Base-by-base conservation (phyloP, 805 yeast genomes). In the Starmerella cellae region DNA sequence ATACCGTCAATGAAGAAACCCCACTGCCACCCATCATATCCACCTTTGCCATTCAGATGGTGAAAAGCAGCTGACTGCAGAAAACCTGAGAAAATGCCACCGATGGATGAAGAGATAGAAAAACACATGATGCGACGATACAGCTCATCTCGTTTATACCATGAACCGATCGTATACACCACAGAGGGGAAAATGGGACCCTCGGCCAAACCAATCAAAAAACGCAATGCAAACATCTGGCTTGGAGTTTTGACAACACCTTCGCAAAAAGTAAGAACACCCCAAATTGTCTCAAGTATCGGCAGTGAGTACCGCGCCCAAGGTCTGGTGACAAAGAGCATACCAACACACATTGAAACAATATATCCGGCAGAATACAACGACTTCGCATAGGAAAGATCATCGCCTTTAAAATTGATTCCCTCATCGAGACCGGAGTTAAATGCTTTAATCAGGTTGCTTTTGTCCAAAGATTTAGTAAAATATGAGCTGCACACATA, bases 1-100 rank as follows among this genome's bases (percentile, higher is more conserved):
- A 76, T 60, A 20, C 82, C 79, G 57, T 78, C 82, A 42, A 77
- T 67, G 38, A 77, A 67, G 52, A 73, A 74, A 60, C 75, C 69
- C 83, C 82, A 77, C 57, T 75, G 68, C 83, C 83, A 77, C 65
- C 46, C 77, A 66, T 48, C 45, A 8, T 53, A 49, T 1, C 74
- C 75, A 13, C 60, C 61, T 32, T 52, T 59, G 22, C 69, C 70
- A 43, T 60, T 57, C 55, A 66, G 57, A 50, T 62, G 53, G 35
- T 49, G 46, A 51, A 61, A 64, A 3, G 68, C 70, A 1, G 70
- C 72, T 10, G 64, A 45, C 49, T 69, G 71, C 32, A 69, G 51
- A 39, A 64, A 68, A 5, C 71, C 71, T 8, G 67, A 61, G 45
- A 65, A 65, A 60, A 66, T 67, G 18, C 62, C 58, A 16, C 69